Conservation (phyloP, 805 yeast species). For the Kockiozyma suomiensis region DNA sequence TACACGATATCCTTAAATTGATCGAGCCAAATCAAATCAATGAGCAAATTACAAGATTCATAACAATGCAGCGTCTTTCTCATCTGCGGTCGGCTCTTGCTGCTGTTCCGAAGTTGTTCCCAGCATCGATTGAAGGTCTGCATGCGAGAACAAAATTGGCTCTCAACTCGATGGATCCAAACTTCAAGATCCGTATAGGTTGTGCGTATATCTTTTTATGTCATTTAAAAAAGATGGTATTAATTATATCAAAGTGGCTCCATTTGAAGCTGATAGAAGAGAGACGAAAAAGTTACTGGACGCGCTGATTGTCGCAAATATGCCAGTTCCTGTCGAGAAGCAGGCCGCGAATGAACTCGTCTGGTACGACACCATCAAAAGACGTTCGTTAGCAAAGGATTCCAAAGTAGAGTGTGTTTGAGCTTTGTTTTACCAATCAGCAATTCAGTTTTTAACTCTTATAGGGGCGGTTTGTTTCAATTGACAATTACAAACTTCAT, state of each 20-base stretch:
- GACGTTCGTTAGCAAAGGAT: constrained; percentile 25
- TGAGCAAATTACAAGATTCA: no score
- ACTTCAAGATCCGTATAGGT: constrained; percentile 15
- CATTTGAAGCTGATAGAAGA: constrained; percentile 19
- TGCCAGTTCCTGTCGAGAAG: constrained; percentile 18
- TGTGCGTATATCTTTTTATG: constrained; percentile 6
- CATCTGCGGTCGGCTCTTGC: constrained; percentile 20
- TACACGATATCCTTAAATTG: no score
- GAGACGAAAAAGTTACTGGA: constrained; percentile 20
- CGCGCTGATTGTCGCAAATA: constrained; percentile 18
- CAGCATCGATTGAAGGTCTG: constrained; percentile 16
- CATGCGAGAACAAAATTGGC: constrained; percentile 29
- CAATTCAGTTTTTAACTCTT: not conserved
- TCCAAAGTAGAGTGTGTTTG: constrained; percentile 17
- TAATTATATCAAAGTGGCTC: constrained; percentile 8
- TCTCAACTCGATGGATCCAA: constrained; percentile 12
- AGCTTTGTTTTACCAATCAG: not conserved
- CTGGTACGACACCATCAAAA: constrained; percentile 14
- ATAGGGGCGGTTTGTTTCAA: constrained; percentile 7
- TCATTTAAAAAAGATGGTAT: not conserved
- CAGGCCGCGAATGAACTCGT: constrained; percentile 14
- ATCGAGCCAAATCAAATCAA: no score
- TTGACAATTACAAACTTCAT: constrained; percentile 21
- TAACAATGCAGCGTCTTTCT: not conserved
- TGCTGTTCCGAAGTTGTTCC: constrained; percentile 20